phyloP scores from a whole-genome alignment of 106 monocot species.

The Allium cepa region DNA sequence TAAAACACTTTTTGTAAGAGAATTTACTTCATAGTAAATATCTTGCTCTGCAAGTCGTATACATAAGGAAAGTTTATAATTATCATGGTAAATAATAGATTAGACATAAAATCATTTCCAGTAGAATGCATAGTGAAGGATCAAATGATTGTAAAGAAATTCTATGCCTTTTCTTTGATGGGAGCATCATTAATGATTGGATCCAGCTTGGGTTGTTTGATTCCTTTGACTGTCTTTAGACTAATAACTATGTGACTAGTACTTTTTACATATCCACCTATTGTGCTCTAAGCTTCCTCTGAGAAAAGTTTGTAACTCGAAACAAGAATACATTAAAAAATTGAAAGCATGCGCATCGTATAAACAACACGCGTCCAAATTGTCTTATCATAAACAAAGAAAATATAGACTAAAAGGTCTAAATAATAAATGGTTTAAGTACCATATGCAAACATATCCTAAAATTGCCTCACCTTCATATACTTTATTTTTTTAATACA shows the following conservation, averaged over 20 bases:
- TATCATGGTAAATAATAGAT: too few species aligned
- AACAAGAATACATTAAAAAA: conserved; percentile 5
- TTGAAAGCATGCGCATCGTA: not conserved
- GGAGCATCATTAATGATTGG: conserved; percentile 97
- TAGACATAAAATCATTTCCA: too few species aligned
- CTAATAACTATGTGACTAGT: conserved; percentile 94
- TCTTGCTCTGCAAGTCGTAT: not conserved
- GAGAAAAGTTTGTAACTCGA: conserved; percentile 97
- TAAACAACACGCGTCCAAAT: not conserved
- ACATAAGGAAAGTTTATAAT: not conserved
- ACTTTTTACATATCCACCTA: conserved; percentile 88
- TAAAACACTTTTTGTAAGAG: too few species aligned
- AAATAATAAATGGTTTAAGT: too few species aligned
- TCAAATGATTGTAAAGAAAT: not conserved
- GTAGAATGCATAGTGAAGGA: not conserved
- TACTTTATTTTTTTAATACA: conserved; percentile 97
- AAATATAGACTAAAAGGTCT: not conserved
- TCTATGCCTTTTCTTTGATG: conserved; percentile 85
- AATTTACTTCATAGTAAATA: too few species aligned
- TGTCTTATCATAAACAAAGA: not conserved
- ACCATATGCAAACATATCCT: too few species aligned
- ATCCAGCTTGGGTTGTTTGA: conserved; percentile 92
- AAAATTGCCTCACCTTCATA: conserved; percentile 90
- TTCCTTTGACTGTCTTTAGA: conserved; percentile 74
- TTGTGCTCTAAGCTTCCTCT: conserved; percentile 81